phyloP scores from a whole-genome alignment of 257 asterid species.

The Solanum etuberosum region DNA sequence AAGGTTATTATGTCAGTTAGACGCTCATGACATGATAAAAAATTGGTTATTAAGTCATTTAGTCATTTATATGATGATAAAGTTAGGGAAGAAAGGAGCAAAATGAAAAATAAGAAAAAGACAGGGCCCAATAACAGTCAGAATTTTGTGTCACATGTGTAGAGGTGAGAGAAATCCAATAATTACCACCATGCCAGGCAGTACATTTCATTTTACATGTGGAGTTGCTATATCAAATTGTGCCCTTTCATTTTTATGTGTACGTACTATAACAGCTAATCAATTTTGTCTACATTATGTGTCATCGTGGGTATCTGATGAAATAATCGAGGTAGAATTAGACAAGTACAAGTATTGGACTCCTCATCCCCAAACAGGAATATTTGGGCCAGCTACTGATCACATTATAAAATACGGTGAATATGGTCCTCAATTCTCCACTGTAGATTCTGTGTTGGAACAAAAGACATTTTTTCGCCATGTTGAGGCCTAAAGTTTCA shows the following conservation, averaged over 20 bases:
- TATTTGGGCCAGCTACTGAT: constrained; percentile 62
- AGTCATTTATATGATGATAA: too few species aligned
- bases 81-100: too few species aligned
- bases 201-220: background rate
- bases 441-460: constrained; percentile 57
- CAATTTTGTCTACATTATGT: background rate
- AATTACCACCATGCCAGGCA: background rate
- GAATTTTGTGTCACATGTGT: background rate
- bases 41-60: too few species aligned
- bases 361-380: constrained; percentile 84
- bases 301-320: constrained; percentile 42
- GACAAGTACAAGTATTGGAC: constrained; percentile 56
- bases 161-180: background rate
- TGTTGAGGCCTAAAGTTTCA: constrained; percentile 24
- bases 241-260: background rate
- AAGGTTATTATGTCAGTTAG: too few species aligned
- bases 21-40: too few species aligned
- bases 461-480: constrained; percentile 78
- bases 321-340: constrained; percentile 31
- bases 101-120: background rate
- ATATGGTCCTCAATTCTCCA: background rate
- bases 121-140: background rate
- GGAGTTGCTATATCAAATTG: background rate
- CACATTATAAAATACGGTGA: constrained; percentile 6
- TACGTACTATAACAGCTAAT: background rate